Conservation (phyloP, 192 early-diverging fungal genomes). For the Coemansia sp. region DNA sequence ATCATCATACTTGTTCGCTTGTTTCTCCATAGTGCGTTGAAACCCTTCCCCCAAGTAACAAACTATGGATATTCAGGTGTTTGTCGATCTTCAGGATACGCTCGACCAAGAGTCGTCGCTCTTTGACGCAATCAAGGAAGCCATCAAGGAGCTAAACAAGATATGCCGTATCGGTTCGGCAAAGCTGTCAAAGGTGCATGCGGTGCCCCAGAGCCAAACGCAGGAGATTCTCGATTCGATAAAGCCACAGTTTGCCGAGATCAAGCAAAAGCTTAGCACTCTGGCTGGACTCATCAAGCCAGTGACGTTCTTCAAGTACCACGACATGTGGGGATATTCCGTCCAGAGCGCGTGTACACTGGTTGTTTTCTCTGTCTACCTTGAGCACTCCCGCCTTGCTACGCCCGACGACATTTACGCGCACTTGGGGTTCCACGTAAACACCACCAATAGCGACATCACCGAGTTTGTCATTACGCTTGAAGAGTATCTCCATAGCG, state of each 20-base stretch:
- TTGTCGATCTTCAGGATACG: constrained; percentile 50
- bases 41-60: too few relatives aligned
- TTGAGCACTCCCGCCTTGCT: constrained; percentile 32
- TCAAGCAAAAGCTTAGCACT: constrained; percentile 25
- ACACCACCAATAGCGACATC: constrained; percentile 36
- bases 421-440: constrained; percentile 38
- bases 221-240: constrained; percentile 19
- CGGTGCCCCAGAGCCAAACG: constrained; percentile 26
- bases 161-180: constrained; percentile 42
- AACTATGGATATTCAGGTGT: constrained; percentile 41
- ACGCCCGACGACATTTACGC: constrained; percentile 37
- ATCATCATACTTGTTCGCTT: background rate
- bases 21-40: background rate
- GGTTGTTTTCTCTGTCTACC: constrained; percentile 39
- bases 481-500: constrained; percentile 55
- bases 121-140: constrained; percentile 28
- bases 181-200: constrained; percentile 46
- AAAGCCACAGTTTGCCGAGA: constrained; percentile 31
- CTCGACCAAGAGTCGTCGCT: constrained; percentile 45
- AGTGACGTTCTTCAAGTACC: constrained; percentile 45
- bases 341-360: constrained; percentile 40
- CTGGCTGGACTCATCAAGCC: constrained; percentile 31
- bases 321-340: constrained; percentile 42
- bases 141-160: constrained; percentile 42
- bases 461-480: constrained; percentile 51